A percentile compares a stretch with the other conserved stretches of the same genome.
These are phyloP conservation scores for Quaeritorhiza haematococci DNA, from an alignment of 371 early-diverging fungal genomes.

Conservation along the genomic window DNA sequence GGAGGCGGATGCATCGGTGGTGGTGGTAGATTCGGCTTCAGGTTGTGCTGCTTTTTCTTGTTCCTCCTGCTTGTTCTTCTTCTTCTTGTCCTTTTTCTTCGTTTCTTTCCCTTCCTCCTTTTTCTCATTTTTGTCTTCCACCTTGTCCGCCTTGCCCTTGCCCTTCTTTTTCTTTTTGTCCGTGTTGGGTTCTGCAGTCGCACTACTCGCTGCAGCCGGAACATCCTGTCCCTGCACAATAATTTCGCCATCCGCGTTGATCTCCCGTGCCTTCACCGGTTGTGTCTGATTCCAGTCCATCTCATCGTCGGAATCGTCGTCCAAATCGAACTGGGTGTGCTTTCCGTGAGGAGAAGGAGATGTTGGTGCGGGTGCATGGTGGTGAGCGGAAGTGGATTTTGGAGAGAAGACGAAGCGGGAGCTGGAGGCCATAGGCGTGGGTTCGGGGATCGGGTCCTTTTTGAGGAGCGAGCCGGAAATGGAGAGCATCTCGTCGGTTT, in stretches of 20 bases:
- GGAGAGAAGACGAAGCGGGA: neutral
- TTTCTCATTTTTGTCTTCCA: conserved; percentile 6
- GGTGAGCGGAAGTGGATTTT: conserved; percentile 2
- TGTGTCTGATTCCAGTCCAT: too few species aligned
- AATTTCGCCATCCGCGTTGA: conserved; percentile 4
- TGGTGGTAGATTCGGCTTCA: too few species aligned
- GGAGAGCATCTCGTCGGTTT: conserved; percentile 69
- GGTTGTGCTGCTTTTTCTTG: too few species aligned
- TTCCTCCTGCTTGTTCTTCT: conserved; percentile 12
- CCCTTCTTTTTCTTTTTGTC: conserved; percentile 1
- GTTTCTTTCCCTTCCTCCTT: conserved; percentile 12
- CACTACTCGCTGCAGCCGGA: neutral
- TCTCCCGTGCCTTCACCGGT: conserved; percentile 7
- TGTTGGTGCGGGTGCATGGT: neutral
- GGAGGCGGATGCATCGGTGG: too few species aligned
- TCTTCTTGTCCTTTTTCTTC: conserved; percentile 34
- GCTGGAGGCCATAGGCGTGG: conserved; percentile 10
- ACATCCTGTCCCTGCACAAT: neutral
- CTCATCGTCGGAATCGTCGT: conserved; percentile 9
- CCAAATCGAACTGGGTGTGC: neutral
- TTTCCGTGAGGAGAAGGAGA: conserved; percentile 3
- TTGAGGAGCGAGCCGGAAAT: conserved; percentile 63
- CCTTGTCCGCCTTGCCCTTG: conserved; percentile 1
- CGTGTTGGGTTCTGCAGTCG: neutral
- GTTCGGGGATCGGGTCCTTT: conserved; percentile 9